Conservation (phyloP, 805 yeast genomes). For the Candida xyloterini region DNA sequence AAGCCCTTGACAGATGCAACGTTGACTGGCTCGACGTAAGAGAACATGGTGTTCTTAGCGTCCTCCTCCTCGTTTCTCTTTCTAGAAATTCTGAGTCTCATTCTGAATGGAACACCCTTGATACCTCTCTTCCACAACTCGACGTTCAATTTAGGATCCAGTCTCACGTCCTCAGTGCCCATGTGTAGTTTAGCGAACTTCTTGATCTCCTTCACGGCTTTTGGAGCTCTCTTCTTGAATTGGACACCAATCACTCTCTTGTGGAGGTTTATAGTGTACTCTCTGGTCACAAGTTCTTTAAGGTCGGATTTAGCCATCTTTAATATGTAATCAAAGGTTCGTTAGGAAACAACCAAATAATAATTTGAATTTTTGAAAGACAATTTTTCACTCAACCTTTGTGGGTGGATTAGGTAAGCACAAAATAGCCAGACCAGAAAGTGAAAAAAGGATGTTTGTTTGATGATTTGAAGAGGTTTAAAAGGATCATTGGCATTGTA, state of each 20-base stretch:
- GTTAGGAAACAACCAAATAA: constrained; percentile 11
- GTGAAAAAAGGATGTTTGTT: neutral
- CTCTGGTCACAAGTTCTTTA: constrained; percentile 99
- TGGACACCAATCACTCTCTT: constrained; percentile 98
- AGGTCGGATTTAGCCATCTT: constrained; percentile 56
- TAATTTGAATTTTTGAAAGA: constrained; percentile 11
- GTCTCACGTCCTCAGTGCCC: constrained; percentile 99
- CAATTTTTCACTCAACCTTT: constrained; percentile 9
- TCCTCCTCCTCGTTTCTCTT: constrained; percentile 99
- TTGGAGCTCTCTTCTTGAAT: constrained; percentile 99
- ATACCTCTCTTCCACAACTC: constrained; percentile 99
- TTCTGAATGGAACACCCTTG: constrained; percentile 97
- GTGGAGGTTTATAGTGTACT: constrained; percentile 99
- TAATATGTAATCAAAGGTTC: constrained; percentile 13
- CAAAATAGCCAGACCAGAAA: neutral
- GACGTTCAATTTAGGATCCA: constrained; percentile 98
- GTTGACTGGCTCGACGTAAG: constrained; percentile 95
- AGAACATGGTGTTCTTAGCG: constrained; percentile 96
- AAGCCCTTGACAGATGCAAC: constrained; percentile 97
- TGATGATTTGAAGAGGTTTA: neutral
- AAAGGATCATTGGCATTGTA: neutral
- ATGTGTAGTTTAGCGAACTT: constrained; percentile 97
- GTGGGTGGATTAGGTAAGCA: constrained; percentile 6
- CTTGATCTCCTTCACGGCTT: constrained; percentile 98
- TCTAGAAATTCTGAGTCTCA: constrained; percentile 94